Evolutionary conservation across 208 protist genomes (phyloP).

Genomic region (Leishmania tarentolae): DNA sequence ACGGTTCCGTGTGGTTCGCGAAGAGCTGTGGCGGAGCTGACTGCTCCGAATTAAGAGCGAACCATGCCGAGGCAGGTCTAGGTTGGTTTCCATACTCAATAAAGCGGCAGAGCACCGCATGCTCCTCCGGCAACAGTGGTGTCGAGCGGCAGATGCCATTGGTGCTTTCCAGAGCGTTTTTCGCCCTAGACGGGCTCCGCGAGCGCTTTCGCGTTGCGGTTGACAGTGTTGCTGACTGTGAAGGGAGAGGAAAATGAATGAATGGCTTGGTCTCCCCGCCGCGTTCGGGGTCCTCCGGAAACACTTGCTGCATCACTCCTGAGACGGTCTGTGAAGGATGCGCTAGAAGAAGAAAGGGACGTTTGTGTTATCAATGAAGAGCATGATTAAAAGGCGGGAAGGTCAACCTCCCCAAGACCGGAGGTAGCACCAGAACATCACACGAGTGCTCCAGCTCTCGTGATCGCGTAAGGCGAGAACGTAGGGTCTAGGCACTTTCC

Average conservation of each 20-base stretch:
- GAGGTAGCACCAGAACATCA: not conserved
- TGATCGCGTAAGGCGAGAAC: not conserved
- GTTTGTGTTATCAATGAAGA: not conserved
- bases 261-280: constrained; percentile 9
- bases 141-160: not conserved
- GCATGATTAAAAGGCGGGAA: not conserved
- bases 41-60: not conserved
- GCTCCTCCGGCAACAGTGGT: constrained; percentile 15
- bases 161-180: not conserved
- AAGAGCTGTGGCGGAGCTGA: constrained; percentile 8
- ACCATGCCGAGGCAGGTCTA: not conserved
- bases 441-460: not conserved
- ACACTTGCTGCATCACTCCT: constrained; percentile 27
- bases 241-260: constrained; percentile 21
- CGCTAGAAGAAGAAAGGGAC: not conserved
- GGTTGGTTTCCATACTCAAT: constrained; percentile 31
- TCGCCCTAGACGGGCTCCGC: constrained; percentile 3
- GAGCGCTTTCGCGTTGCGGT: constrained; percentile 6
- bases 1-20: not conserved
- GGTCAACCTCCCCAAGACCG: not conserved
- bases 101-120: constrained; percentile 12
- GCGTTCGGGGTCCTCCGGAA: constrained; percentile 5
- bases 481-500: not conserved
- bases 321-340: not conserved
- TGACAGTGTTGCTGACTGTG: not conserved